phyloP scores from a whole-genome alignment of 306 rosid species.

The Boehmeria nivea region DNA sequence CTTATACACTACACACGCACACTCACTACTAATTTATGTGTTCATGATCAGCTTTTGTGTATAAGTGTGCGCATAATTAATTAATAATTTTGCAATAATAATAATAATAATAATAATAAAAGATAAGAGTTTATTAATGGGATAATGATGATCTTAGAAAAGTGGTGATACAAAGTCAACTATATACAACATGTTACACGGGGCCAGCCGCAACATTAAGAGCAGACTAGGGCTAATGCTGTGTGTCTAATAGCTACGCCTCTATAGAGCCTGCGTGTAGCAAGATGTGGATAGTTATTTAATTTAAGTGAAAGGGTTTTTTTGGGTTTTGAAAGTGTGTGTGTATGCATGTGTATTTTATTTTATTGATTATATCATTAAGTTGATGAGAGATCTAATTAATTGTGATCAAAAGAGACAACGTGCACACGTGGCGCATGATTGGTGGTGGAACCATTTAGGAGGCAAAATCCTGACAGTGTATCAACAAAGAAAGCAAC shows the following conservation, averaged over 20 bases:
- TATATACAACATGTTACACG: neutral
- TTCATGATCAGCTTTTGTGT: neutral
- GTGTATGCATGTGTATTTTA: too few species aligned
- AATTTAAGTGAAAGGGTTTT: too few species aligned
- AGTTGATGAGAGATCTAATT: neutral
- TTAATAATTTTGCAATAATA: conserved; percentile 5
- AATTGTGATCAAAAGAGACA: neutral
- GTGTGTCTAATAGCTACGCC: neutral
- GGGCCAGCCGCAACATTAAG: conserved; percentile 17
- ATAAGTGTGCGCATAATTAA: neutral
- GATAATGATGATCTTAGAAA: neutral
- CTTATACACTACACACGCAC: too few species aligned
- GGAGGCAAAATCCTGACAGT: conserved; percentile 17
- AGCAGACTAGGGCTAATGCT: neutral
- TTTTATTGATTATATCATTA: too few species aligned
- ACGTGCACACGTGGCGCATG: conserved; percentile 12
- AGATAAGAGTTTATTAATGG: neutral
- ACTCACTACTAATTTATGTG: too few species aligned
- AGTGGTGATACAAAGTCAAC: conserved; percentile 9
- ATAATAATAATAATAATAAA: neutral
- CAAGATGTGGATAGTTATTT: too few species aligned
- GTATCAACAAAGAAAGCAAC: conserved; percentile 20
- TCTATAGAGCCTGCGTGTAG: neutral
- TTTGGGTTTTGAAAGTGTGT: neutral
- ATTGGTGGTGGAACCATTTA: neutral